Conservation (phyloP, 371 early-diverging fungal genomes). For the Saksenaea oblongispora region DNA sequence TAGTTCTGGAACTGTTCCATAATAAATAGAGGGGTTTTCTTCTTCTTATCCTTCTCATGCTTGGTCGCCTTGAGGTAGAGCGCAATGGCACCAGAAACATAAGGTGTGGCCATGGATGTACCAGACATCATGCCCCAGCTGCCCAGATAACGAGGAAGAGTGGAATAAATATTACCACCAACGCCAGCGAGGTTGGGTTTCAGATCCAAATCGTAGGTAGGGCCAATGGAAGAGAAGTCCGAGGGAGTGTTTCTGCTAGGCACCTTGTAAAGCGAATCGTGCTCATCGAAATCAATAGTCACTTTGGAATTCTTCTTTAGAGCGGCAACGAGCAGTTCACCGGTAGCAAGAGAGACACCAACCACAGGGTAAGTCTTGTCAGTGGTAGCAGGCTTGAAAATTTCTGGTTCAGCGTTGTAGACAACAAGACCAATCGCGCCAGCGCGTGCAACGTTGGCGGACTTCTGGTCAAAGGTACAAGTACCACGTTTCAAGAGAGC, state of each 20-base stretch:
- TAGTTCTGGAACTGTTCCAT: slow-evolving; percentile 53
- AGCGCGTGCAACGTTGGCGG: slow-evolving; percentile 33
- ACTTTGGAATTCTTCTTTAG: slow-evolving; percentile 13
- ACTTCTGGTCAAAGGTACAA: slow-evolving; percentile 58
- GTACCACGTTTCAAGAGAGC: slow-evolving; percentile 54
- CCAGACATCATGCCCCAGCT: slow-evolving; percentile 62
- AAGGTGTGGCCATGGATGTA: slow-evolving; percentile 69
- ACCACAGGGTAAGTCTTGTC: slow-evolving; percentile 33
- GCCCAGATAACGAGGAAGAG: slow-evolving; percentile 45
- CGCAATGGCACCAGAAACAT: slow-evolving; percentile 69
- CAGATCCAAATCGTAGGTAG: slow-evolving; percentile 30
- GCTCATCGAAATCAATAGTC: slow-evolving; percentile 12
- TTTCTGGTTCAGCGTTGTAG: slow-evolving; percentile 28
- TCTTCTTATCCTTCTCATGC: slow-evolving; percentile 24
- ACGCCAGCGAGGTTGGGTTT: slow-evolving; percentile 66
- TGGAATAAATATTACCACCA: slow-evolving; percentile 70
- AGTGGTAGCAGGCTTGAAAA: slow-evolving; percentile 15
- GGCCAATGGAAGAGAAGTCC: slow-evolving; percentile 43
- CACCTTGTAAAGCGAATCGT: slow-evolving; percentile 13
- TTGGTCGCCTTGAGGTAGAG: slow-evolving; percentile 47
- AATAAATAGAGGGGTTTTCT: slow-evolving; percentile 19
- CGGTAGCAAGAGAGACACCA: slow-evolving; percentile 30
- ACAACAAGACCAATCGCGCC: slow-evolving; percentile 59
- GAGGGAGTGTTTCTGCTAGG: slow-evolving; percentile 39
- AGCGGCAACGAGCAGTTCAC: slow-evolving; percentile 20